These are phyloP conservation scores for Exsudoporus floridanus DNA, from an alignment of 1,284 basidiomycete genomes.

Conservation along the genomic window DNA sequence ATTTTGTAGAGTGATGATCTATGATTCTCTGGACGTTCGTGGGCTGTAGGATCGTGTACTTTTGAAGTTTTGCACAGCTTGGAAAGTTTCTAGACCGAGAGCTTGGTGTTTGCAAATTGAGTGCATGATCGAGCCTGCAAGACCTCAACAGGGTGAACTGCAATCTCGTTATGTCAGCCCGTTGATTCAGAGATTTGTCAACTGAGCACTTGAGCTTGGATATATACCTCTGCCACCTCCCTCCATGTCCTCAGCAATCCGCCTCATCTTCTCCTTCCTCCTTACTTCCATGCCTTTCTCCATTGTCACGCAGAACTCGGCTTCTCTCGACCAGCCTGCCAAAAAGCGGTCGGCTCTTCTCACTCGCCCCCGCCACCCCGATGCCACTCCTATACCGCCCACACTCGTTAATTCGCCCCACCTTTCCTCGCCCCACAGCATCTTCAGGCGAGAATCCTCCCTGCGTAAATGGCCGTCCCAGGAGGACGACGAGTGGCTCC, in stretches of 20 bases:
- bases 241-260: conserved; percentile 16
- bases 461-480: conserved; percentile 42
- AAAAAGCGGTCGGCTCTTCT: conserved; percentile 23
- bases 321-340: neutral
- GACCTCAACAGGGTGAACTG: conserved; percentile 8
- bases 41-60: conserved; percentile 23
- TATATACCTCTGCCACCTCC: conserved; percentile 18
- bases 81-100: conserved; percentile 23
- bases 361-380: conserved; percentile 7
- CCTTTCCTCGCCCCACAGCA: conserved; percentile 48
- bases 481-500: conserved; percentile 57
- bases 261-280: neutral
- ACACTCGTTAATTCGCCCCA: conserved; percentile 53
- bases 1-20: conserved; percentile 23
- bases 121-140: conserved; percentile 22
- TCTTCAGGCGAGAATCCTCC: conserved; percentile 43
- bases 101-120: conserved; percentile 21
- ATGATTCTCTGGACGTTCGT: conserved; percentile 13
- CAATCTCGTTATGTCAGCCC: conserved; percentile 29
- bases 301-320: conserved; percentile 15
- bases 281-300: conserved; percentile 16
- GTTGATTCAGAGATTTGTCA: conserved; percentile 27
- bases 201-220: conserved; percentile 9
- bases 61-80: conserved; percentile 20
- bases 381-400: conserved; percentile 51